Evolutionary conservation across 140 eudicot genomes (phyloP).

Genomic region (Oenanthe javanica): DNA sequence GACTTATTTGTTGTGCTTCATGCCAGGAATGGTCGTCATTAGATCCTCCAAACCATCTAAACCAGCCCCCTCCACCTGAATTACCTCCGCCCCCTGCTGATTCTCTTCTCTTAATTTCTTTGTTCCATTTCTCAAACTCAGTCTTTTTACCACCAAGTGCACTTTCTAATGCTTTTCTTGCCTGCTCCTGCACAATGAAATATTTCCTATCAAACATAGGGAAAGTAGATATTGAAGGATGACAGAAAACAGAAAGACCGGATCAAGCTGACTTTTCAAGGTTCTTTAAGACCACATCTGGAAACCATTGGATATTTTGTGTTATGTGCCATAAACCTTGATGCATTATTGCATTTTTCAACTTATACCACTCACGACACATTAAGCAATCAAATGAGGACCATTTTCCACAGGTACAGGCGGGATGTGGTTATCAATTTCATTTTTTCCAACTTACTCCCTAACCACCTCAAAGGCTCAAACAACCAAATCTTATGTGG

Average conservation of each 20-base stretch:
- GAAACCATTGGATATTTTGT: not conserved
- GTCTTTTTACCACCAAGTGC: conserved; percentile 83
- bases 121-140: conserved; percentile 86
- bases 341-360: no score
- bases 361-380: not conserved
- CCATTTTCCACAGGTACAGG: not conserved
- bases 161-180: conserved; percentile 76
- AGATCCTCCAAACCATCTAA: conserved; percentile 74
- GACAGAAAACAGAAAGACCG: no score
- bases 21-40: conserved; percentile 82
- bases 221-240: not conserved
- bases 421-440: not conserved
- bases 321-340: not conserved
- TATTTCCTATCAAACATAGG: conserved; percentile 1
- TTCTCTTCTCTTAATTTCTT: conserved; percentile 74
- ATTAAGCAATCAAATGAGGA: not conserved
- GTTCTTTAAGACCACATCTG: not conserved
- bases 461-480: not conserved
- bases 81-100: conserved; percentile 75
- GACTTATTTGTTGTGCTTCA: conserved; percentile 77
- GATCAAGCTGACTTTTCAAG: not conserved
- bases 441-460: not conserved
- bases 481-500: no score
- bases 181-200: conserved; percentile 57
- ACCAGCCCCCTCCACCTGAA: conserved; percentile 66